phyloP scores from a whole-genome alignment of 2,329 filamentous ascomycete genomes.

The Paecilomyces variotii region DNA sequence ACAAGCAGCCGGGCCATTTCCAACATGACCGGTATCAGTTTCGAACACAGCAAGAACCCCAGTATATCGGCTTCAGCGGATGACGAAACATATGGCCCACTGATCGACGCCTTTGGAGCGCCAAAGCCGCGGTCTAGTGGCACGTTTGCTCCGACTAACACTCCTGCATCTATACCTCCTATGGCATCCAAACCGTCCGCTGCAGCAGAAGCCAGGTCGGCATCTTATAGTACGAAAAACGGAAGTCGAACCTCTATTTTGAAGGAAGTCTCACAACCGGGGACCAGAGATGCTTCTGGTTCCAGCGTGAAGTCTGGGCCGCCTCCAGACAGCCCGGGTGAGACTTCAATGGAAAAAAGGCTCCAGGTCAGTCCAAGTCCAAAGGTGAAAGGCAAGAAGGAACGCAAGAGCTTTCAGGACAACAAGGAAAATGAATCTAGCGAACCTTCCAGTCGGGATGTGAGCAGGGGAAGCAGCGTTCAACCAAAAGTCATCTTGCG shows the following conservation, averaged over 20 bases:
- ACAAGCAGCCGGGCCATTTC: slow-evolving; percentile 34
- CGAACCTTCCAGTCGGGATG: slow-evolving; percentile 12
- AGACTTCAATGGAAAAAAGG: slow-evolving; percentile 13
- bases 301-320: slow-evolving; percentile 21
- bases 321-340: slow-evolving; percentile 9
- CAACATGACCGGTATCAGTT: slow-evolving; percentile 33
- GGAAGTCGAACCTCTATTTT: slow-evolving; percentile 13
- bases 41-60: slow-evolving; percentile 34
- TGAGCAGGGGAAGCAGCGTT: slow-evolving; percentile 8
- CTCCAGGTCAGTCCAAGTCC: slow-evolving; percentile 24
- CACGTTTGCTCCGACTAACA: slow-evolving; percentile 24
- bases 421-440: slow-evolving; percentile 15
- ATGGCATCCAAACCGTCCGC: slow-evolving; percentile 19
- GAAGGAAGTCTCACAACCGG: slow-evolving; percentile 22
- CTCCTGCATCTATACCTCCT: slow-evolving; percentile 15
- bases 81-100: slow-evolving; percentile 29
- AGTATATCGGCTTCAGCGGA: slow-evolving; percentile 24
- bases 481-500: slow-evolving; percentile 13
- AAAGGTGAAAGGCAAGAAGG: slow-evolving; percentile 26
- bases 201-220: slow-evolving; percentile 20
- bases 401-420: slow-evolving; percentile 13
- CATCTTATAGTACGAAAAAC: slow-evolving; percentile 14
- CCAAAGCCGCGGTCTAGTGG: slow-evolving; percentile 21
- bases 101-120: slow-evolving; percentile 31
- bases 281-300: slow-evolving; percentile 23